A percentile compares a stretch with the other conserved stretches of the same genome.
These are phyloP conservation scores for Puccinia triticina DNA, from an alignment of 1,284 basidiomycete species.

Conservation along the genomic window DNA sequence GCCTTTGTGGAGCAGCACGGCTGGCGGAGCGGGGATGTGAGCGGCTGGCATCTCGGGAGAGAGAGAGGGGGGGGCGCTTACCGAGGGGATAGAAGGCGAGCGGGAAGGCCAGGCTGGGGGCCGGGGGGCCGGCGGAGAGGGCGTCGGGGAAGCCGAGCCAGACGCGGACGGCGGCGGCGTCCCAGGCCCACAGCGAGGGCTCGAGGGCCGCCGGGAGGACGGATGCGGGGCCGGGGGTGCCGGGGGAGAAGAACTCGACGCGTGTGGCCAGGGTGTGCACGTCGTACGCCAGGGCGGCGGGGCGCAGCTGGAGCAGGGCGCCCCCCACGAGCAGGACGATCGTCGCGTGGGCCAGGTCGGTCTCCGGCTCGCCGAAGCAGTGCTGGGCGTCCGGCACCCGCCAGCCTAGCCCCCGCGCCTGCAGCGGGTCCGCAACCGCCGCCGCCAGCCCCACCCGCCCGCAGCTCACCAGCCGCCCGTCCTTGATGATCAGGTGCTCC, in stretches of 20 bases:
- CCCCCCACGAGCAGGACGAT: conserved; percentile 96
- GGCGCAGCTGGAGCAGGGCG: conserved; percentile 77
- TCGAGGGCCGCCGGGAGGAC: conserved; percentile 76
- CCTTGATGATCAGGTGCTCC: conserved; percentile 80
- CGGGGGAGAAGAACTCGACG: conserved; percentile 98
- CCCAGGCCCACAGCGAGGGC: conserved; percentile 97
- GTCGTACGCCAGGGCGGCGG: conserved; percentile 89
- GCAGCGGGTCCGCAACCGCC: conserved; percentile 79
- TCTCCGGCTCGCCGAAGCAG: conserved; percentile 88
- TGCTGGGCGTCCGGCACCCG: conserved; percentile 92
- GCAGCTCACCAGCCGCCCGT: conserved; percentile 65
- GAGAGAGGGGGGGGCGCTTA: conserved; percentile 63
- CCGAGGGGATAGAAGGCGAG: conserved; percentile 95
- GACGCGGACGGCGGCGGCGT: conserved; percentile 82
- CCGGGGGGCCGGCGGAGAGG: conserved; percentile 92
- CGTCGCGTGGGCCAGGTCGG: conserved; percentile 90
- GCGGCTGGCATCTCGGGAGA: too few species aligned
- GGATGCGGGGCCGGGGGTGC: conserved; percentile 65
- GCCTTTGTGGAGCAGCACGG: conserved; percentile 96
- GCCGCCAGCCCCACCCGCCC: conserved; percentile 94
- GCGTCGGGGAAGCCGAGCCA: conserved; percentile 90
- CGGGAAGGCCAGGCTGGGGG: conserved; percentile 84
- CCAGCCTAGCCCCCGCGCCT: conserved; percentile 93
- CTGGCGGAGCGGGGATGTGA: conserved; percentile 66
- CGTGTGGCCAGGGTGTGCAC: conserved; percentile 94